A percentile compares a stretch with the other conserved stretches of the same genome.
phyloP scores from a whole-genome alignment of 2,329 filamentous ascomycete genomes.

The Aspergillus brunneoviolaceus region DNA sequence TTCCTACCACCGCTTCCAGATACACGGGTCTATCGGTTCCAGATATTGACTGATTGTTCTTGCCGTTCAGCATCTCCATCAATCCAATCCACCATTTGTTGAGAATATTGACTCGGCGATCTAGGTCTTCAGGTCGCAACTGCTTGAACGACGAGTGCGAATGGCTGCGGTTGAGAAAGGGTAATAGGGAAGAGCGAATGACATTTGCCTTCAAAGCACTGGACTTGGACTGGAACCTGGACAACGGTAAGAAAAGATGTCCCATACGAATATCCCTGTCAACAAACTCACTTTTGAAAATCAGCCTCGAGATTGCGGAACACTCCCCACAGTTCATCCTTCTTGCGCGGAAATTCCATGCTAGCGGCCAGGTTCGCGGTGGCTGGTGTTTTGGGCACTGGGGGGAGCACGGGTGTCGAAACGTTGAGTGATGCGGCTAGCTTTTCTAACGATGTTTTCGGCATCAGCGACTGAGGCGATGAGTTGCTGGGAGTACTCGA shows the following conservation, averaged over 20 bases:
- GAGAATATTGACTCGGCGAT: slow-evolving; percentile 73
- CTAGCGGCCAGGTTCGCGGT: slow-evolving; percentile 36
- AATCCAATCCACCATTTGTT: slow-evolving; percentile 90
- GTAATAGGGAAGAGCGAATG: slow-evolving; percentile 69
- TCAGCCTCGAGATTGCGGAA: slow-evolving; percentile 69
- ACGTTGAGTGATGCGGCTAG: slow-evolving; percentile 43
- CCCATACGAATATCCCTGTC: not conserved
- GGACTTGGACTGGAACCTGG: slow-evolving; percentile 69
- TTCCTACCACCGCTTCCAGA: slow-evolving; percentile 72
- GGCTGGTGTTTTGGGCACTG: slow-evolving; percentile 47
- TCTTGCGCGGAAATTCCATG: slow-evolving; percentile 53
- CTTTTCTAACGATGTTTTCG: slow-evolving; percentile 49
- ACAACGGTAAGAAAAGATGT: slow-evolving; percentile 13
- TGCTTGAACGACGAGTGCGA: slow-evolving; percentile 64
- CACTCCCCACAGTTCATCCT: slow-evolving; percentile 67
- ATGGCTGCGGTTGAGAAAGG: slow-evolving; percentile 72
- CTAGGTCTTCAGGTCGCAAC: slow-evolving; percentile 76
- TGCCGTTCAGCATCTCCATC: slow-evolving; percentile 76
- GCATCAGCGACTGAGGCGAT: slow-evolving; percentile 41
- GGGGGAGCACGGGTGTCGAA: slow-evolving; percentile 48
- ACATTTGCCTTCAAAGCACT: slow-evolving; percentile 72
- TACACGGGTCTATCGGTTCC: slow-evolving; percentile 80
- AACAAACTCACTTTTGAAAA: slow-evolving; percentile 58
- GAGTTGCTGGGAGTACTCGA: slow-evolving; percentile 38
- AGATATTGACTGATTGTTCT: slow-evolving; percentile 72